These are phyloP conservation scores for Colletotrichum lini DNA, from an alignment of 2,329 filamentous ascomycete genomes.

Conservation along the genomic window DNA sequence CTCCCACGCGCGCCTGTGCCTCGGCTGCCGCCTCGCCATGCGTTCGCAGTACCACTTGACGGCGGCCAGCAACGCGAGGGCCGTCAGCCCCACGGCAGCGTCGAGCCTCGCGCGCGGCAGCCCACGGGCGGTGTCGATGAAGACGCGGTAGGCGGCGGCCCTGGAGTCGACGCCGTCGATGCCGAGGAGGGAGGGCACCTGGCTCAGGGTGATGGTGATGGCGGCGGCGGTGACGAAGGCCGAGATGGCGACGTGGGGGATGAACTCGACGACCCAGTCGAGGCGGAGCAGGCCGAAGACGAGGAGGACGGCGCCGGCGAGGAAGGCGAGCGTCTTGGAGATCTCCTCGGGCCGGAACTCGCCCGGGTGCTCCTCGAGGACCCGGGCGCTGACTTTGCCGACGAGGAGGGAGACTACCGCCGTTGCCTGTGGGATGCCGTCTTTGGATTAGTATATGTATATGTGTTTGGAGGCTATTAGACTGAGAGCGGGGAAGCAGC, in stretches of 20 bases:
- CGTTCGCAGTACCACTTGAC: constrained; percentile 68
- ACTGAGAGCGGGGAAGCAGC: too few relatives aligned
- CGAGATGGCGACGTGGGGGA: constrained; percentile 66
- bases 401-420: constrained; percentile 67
- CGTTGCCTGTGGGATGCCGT: constrained; percentile 63
- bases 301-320: constrained; percentile 64
- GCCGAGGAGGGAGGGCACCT: constrained; percentile 66
- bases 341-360: constrained; percentile 51
- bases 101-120: constrained; percentile 71
- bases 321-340: constrained; percentile 63
- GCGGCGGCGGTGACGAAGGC: constrained; percentile 70
- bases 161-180: constrained; percentile 66
- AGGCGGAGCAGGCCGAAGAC: constrained; percentile 65
- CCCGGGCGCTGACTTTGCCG: constrained; percentile 59
- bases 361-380: constrained; percentile 53
- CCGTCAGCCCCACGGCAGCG: constrained; percentile 80
- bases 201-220: constrained; percentile 65
- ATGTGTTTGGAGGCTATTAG: too few relatives aligned
- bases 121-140: constrained; percentile 65
- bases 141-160: constrained; percentile 62
- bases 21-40: constrained; percentile 73
- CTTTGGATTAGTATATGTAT: background rate
- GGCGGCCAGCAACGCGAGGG: constrained; percentile 77
- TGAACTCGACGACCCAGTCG: constrained; percentile 69
- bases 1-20: constrained; percentile 76